Percentiles rank a stretch among this genome's conserved stretches.
These are phyloP conservation scores for Cystobasidiaceae sp. DNA, from an alignment of 1,284 basidiomycete species.

Conservation along the genomic window DNA sequence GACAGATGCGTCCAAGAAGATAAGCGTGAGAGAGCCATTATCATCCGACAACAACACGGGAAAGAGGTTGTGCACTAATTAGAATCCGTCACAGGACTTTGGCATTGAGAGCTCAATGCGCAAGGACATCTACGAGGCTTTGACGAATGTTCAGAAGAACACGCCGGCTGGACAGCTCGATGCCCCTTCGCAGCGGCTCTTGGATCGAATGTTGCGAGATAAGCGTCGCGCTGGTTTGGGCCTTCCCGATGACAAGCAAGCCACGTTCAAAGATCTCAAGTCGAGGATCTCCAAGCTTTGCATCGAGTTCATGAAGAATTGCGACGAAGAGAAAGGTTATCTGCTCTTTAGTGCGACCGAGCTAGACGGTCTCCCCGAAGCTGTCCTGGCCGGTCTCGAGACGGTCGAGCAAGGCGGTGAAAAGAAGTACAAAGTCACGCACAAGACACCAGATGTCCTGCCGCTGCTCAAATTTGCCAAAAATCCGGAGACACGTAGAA, in stretches of 20 bases:
- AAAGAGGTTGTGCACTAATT: background rate
- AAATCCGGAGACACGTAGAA: constrained; percentile 61
- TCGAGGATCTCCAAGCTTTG: constrained; percentile 62
- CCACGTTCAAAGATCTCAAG: constrained; percentile 53
- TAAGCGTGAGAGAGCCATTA: constrained; percentile 48
- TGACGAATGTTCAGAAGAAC: constrained; percentile 63
- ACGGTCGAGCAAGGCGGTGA: constrained; percentile 48
- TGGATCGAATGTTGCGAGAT: constrained; percentile 70
- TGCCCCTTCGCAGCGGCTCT: constrained; percentile 59
- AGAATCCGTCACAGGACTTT: constrained; percentile 52
- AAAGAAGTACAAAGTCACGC: constrained; percentile 52
- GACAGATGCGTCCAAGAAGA: constrained; percentile 62
- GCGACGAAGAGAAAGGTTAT: constrained; percentile 65
- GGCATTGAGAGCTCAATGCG: constrained; percentile 68
- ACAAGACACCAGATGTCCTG: constrained; percentile 68
- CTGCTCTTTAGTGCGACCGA: constrained; percentile 50
- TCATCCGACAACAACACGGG: background rate
- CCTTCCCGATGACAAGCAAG: constrained; percentile 60
- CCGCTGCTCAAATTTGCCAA: constrained; percentile 54
- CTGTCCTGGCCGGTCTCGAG: constrained; percentile 67
- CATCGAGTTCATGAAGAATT: constrained; percentile 73
- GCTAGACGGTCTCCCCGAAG: constrained; percentile 68
- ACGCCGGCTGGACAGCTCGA: constrained; percentile 54
- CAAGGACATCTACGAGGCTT: constrained; percentile 66
- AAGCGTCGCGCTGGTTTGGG: constrained; percentile 68